A percentile compares a stretch with the other conserved stretches of the same genome.
phyloP scores from a whole-genome alignment of 2,329 filamentous ascomycete genomes.

The Xylariaceae sp. region DNA sequence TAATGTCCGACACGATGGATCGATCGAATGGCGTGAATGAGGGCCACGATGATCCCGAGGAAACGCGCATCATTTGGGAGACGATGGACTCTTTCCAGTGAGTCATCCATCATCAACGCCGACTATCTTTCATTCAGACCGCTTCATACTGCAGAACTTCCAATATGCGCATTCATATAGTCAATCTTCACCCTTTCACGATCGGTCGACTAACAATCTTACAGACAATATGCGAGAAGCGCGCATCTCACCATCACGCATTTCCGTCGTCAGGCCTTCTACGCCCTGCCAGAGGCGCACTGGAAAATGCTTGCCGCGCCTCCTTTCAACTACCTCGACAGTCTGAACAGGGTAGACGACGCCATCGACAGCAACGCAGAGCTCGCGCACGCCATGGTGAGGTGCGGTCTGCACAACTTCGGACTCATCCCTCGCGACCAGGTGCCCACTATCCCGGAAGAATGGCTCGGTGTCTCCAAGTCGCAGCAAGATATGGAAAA shows the following conservation, averaged over 20 bases:
- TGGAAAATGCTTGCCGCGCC: constrained; percentile 76
- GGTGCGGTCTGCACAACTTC: constrained; percentile 64
- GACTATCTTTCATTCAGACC: too few species aligned
- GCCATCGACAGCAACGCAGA: constrained; percentile 86
- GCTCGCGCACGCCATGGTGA: constrained; percentile 72
- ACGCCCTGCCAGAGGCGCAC: constrained; percentile 77
- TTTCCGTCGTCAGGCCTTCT: constrained; percentile 84
- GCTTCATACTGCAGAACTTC: too few species aligned
- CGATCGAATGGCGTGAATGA: constrained; percentile 60
- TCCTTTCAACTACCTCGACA: constrained; percentile 78
- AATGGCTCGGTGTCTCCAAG: constrained; percentile 68
- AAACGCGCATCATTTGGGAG: constrained; percentile 71
- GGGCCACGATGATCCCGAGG: constrained; percentile 68
- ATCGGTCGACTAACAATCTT: constrained; percentile 3
- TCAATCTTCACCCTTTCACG: background rate
- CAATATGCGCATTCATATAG: background rate
- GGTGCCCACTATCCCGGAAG: constrained; percentile 46
- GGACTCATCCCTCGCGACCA: constrained; percentile 39
- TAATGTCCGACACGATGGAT: constrained; percentile 18
- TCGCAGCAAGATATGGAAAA: constrained; percentile 72
- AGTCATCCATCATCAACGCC: constrained; percentile 32
- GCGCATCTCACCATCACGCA: constrained; percentile 91
- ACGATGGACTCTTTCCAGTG: constrained; percentile 88
- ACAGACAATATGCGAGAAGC: constrained; percentile 74
- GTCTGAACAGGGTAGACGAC: constrained; percentile 71